Conservation (phyloP, 129 eudicot species). For the Deinandra increscens region DNA sequence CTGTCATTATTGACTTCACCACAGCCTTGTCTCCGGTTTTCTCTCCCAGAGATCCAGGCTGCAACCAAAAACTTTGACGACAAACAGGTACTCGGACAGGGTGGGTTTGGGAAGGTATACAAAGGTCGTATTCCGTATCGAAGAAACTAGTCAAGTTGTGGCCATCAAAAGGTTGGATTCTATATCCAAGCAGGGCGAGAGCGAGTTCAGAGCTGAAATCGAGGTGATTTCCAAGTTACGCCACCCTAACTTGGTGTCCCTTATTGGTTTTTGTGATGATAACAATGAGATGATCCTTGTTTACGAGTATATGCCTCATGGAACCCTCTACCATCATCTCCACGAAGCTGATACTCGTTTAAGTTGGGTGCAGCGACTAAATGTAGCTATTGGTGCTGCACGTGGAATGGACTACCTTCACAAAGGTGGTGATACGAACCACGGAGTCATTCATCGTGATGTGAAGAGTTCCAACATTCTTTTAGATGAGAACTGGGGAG, state of each 20-base stretch:
- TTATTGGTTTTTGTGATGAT: slow-evolving; percentile 30
- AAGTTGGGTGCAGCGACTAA: slow-evolving; percentile 27
- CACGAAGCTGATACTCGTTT: slow-evolving; percentile 17
- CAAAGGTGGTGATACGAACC: slow-evolving; percentile 6
- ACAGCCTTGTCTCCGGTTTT: background rate
- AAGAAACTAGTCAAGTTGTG: slow-evolving; percentile 8
- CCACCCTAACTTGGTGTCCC: slow-evolving; percentile 27
- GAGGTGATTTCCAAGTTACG: slow-evolving; percentile 31
- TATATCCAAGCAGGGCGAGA: slow-evolving; percentile 24
- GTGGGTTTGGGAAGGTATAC: slow-evolving; percentile 19
- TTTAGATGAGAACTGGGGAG: slow-evolving; percentile 27
- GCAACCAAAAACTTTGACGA: slow-evolving; percentile 30
- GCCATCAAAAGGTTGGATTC: slow-evolving; percentile 11
- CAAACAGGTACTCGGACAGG: slow-evolving; percentile 13
- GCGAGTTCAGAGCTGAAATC: slow-evolving; percentile 29
- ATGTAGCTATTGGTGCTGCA: slow-evolving; percentile 25
- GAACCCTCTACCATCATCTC: slow-evolving; percentile 23
- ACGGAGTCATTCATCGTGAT: slow-evolving; percentile 27
- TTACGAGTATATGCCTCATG: slow-evolving; percentile 28
- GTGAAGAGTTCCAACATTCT: slow-evolving; percentile 31
- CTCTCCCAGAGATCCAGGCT: slow-evolving; percentile 5
- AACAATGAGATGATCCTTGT: slow-evolving; percentile 28
- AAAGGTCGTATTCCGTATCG: background rate
- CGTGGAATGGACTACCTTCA: slow-evolving; percentile 32
- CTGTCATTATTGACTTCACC: too few species aligned